A percentile compares a stretch with the other conserved stretches of the same genome.
These are phyloP conservation scores for Phytophthora sp. DNA, from an alignment of 352 stramenopile genomes.

Conservation along the genomic window DNA sequence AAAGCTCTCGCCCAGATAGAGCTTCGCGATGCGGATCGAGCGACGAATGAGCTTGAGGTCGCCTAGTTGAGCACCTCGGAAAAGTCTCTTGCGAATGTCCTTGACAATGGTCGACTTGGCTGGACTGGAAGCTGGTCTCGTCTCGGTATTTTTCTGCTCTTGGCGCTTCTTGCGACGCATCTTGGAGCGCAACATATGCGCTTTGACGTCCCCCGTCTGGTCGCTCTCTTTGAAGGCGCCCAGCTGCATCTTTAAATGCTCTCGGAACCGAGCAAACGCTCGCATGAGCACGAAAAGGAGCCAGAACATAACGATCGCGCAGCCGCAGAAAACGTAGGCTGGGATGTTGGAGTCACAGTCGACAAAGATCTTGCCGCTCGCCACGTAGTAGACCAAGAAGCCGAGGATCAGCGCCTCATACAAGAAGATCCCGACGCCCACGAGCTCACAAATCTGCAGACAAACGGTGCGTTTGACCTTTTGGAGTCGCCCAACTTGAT, in stretches of 20 bases:
- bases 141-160: constrained; percentile 32
- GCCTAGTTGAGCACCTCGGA: constrained; percentile 70
- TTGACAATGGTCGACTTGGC: constrained; percentile 45
- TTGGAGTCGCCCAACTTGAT: constrained; percentile 58
- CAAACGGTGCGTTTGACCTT: constrained; percentile 85
- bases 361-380: constrained; percentile 61
- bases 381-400: constrained; percentile 62
- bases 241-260: constrained; percentile 88
- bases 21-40: constrained; percentile 60
- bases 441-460: constrained; percentile 80
- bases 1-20: constrained; percentile 60
- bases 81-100: constrained; percentile 75
- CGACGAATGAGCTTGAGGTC: constrained; percentile 66
- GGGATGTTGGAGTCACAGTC: constrained; percentile 49
- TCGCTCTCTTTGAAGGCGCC: constrained; percentile 83
- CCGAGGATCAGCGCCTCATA: constrained; percentile 55
- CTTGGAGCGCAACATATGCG: constrained; percentile 68
- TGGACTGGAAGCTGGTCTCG: constrained; percentile 9
- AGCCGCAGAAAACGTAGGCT: constrained; percentile 55
- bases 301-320: constrained; percentile 59
- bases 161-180: constrained; percentile 52
- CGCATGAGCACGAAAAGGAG: constrained; percentile 71
- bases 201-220: constrained; percentile 80
- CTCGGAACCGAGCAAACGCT: constrained; percentile 77
- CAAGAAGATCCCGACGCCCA: constrained; percentile 60